Evolutionary conservation across 2,329 filamentous ascomycete genomes (phyloP), one percentile per base, ranked within the genome.

Genomic region (Neofusicoccum parvum): DNA sequence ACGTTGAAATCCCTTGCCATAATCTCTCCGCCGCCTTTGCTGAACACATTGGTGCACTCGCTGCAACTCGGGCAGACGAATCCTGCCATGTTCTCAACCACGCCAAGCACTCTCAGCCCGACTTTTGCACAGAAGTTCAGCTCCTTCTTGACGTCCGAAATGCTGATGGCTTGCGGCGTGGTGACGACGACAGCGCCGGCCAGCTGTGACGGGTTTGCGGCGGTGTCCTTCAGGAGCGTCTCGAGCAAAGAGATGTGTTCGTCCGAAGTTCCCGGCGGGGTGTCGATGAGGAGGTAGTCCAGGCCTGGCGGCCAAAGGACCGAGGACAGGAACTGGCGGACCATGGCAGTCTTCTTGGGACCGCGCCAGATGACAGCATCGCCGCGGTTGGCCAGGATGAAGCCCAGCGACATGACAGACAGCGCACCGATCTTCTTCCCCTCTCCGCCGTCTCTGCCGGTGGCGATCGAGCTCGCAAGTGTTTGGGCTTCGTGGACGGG

Each of bases 281-380:
- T 99, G 78, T 99, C 95, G 73, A 99, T 92, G 66, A 99, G 86
- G 0, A 99, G 84, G 74, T 92, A 98, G 76, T 98, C 94, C n/a
- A 92, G 87, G 27, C 89, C 86, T 63, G 87, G 86, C 0, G 83
- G 86, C 95, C 95, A 98, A 36, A 92, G 84, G 4, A 97, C 94
- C 74, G 97, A 94, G 1, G 91, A 90, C 34, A 99, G 83, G 75
- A 99, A 99, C 77, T 99, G 95, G 46, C 94, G 88, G 66, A 99
- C 92, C 95, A 99, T 99, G 59, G 95, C 95, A 4, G 95, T 99
- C 82, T 99, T 99, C 80, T 99, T 99, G 2, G 95, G 95, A 0
- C 95, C 95, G 62, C 95, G 88, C 95, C 95, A 99, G 45, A 99
- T 95, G 0, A 99, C 94, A 0, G 95, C 94, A 72, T 97, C 93